Conservation (phyloP, 371 early-diverging fungal genomes). For the Syncephalis fuscata region DNA sequence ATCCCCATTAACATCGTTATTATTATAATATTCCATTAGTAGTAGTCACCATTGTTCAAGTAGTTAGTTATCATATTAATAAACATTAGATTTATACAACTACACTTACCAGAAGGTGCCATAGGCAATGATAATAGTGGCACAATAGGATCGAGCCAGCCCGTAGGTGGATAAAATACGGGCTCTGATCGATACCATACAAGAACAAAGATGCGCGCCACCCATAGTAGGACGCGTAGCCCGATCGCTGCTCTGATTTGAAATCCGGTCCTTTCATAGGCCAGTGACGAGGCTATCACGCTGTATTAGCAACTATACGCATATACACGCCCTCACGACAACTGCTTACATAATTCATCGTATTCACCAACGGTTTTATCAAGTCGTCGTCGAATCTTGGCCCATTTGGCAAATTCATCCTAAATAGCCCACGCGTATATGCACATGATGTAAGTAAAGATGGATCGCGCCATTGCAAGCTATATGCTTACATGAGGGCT, state of each 20-base stretch:
- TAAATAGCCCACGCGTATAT: slow-evolving; percentile 7
- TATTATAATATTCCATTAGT: too few species aligned
- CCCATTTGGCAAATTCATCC: slow-evolving; percentile 94
- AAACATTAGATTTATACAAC: too few species aligned
- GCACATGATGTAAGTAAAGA: slow-evolving; percentile 13
- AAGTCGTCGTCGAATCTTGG: slow-evolving; percentile 68
- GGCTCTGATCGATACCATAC: slow-evolving; percentile 49
- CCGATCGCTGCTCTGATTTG: slow-evolving; percentile 57
- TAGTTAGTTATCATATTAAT: too few species aligned
- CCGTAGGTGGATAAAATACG: slow-evolving; percentile 64
- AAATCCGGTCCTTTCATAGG: slow-evolving; percentile 48
- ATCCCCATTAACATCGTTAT: too few species aligned
- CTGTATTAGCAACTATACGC: not conserved
- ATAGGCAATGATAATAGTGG: slow-evolving; percentile 55
- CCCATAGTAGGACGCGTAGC: slow-evolving; percentile 51
- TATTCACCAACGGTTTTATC: slow-evolving; percentile 48
- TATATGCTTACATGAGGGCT: slow-evolving; percentile 37
- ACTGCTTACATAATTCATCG: slow-evolving; percentile 36
- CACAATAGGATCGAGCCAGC: slow-evolving; percentile 73
- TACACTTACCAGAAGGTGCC: slow-evolving; percentile 55
- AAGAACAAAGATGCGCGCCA: slow-evolving; percentile 45
- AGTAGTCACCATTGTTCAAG: too few species aligned
- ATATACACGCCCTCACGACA: not conserved
- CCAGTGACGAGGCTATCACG: slow-evolving; percentile 35
- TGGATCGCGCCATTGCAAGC: not conserved